These are phyloP conservation scores for Mortierella sp. DNA, from an alignment of 371 early-diverging fungal genomes.

Conservation along the genomic window DNA sequence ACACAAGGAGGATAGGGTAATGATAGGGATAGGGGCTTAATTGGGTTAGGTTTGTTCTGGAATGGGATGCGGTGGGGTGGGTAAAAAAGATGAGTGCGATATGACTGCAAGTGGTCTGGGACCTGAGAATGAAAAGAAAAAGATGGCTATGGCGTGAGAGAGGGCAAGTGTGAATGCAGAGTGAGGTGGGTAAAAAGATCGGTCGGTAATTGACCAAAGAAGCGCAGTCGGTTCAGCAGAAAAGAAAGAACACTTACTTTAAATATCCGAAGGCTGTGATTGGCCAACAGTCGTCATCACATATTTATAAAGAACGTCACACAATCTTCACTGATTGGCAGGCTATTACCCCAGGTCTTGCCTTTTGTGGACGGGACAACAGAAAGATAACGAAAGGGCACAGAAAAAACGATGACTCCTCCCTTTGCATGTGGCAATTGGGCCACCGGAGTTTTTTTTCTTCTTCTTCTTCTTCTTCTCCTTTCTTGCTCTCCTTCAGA, in stretches of 20 bases:
- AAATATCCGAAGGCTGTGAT: background rate
- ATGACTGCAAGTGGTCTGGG: conserved; percentile 3
- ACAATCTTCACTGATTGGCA: background rate
- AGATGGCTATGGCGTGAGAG: conserved; percentile 5
- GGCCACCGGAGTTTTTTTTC: background rate
- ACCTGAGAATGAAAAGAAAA: background rate
- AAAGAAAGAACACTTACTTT: background rate
- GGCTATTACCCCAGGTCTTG: conserved; percentile 2
- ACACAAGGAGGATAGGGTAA: background rate
- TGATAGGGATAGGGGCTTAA: background rate
- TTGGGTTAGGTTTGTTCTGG: too few species aligned
- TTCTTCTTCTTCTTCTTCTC: background rate
- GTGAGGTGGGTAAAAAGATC: background rate
- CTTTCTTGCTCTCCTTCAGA: background rate
- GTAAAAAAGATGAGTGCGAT: conserved; percentile 3
- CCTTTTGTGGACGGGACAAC: background rate
- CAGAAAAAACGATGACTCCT: conserved; percentile 1
- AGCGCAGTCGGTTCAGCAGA: too few species aligned
- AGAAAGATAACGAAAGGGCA: background rate
- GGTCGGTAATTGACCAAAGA: background rate
- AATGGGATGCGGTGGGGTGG: background rate
- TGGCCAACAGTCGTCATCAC: too few species aligned
- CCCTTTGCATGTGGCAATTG: background rate
- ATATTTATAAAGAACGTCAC: too few species aligned
- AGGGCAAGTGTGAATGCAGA: background rate